These are phyloP conservation scores for Solanum pimpinellifolium DNA, from an alignment of 257 asterid species.

Conservation along the genomic window DNA sequence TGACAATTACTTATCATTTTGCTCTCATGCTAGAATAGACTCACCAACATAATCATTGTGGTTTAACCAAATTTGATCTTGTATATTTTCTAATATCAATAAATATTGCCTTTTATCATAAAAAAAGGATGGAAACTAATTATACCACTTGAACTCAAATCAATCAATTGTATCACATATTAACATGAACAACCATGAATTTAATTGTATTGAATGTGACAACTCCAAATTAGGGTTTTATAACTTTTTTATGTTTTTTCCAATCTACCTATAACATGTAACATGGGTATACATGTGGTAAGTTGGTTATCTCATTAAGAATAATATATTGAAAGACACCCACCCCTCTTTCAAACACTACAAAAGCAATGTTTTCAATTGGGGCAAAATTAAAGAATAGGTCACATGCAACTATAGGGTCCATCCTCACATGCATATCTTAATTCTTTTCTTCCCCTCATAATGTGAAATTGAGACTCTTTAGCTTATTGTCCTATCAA, in stretches of 20 bases:
- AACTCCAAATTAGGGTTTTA: neutral
- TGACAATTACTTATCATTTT: neutral
- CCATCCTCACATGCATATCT: constrained; percentile 47
- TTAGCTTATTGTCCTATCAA: neutral
- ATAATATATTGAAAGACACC: neutral
- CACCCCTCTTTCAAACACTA: neutral
- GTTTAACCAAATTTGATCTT: constrained; percentile 1
- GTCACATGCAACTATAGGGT: constrained; percentile 26
- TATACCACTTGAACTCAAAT: neutral
- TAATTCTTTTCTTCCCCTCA: neutral
- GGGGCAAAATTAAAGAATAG: constrained; percentile 6
- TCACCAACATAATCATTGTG: neutral
- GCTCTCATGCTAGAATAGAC: neutral
- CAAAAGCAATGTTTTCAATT: constrained; percentile 5
- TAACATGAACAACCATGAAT: neutral
- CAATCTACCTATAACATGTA: constrained; percentile 3
- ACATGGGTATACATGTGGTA: constrained; percentile 46
- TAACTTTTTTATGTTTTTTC: neutral
- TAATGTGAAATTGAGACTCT: constrained; percentile 8
- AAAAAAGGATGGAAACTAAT: neutral
- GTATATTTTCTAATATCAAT: neutral
- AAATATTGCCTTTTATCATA: neutral
- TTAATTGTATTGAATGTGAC: constrained; percentile 19
- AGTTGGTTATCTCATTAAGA: constrained; percentile 21
- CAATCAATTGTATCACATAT: neutral